Conservation (phyloP, 2,329 filamentous ascomycete species). For the Hypoxylon sp. region DNA sequence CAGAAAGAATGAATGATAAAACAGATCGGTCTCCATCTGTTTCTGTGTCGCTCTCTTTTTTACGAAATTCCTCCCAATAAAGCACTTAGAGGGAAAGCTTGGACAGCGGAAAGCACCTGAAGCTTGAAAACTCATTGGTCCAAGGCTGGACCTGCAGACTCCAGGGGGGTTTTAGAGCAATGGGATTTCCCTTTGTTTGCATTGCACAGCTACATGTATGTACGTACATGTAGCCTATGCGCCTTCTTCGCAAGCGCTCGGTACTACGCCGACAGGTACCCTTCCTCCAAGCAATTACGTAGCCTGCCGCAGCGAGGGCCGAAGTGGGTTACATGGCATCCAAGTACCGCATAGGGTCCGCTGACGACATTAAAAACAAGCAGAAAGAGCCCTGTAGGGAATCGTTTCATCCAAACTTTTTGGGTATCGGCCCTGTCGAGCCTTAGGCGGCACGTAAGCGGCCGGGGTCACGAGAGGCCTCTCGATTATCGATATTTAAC, state of each 20-base stretch:
- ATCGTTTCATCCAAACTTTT: slow-evolving; percentile 44
- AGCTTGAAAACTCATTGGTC: slow-evolving; percentile 41
- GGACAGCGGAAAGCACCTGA: slow-evolving; percentile 41
- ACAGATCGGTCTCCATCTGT: slow-evolving; percentile 40
- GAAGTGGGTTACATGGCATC: slow-evolving; percentile 15
- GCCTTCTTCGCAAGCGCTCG: slow-evolving; percentile 22
- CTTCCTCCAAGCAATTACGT: slow-evolving; percentile 22
- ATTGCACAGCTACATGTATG: slow-evolving; percentile 10
- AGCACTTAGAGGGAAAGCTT: slow-evolving; percentile 36
- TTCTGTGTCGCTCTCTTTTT: slow-evolving; percentile 38
- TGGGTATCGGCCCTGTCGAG: slow-evolving; percentile 39
- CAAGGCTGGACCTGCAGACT: slow-evolving; percentile 39
- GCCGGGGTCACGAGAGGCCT: slow-evolving; percentile 38
- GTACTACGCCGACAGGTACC: slow-evolving; percentile 21
- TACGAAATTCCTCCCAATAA: slow-evolving; percentile 40
- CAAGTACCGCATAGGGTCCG: slow-evolving; percentile 30
- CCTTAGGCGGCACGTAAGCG: slow-evolving; percentile 32
- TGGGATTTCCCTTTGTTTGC: slow-evolving; percentile 28
- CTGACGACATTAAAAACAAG: slow-evolving; percentile 35
- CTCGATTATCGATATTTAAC: slow-evolving; percentile 38
- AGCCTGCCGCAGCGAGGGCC: background rate
- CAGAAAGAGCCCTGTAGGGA: slow-evolving; percentile 32
- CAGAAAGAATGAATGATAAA: slow-evolving; percentile 38
- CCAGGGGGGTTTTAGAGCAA: slow-evolving; percentile 35
- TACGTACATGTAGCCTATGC: slow-evolving; percentile 4